phyloP scores from a whole-genome alignment of 768 basidiomycete species.

The Candolleomyces eurysporus region DNA sequence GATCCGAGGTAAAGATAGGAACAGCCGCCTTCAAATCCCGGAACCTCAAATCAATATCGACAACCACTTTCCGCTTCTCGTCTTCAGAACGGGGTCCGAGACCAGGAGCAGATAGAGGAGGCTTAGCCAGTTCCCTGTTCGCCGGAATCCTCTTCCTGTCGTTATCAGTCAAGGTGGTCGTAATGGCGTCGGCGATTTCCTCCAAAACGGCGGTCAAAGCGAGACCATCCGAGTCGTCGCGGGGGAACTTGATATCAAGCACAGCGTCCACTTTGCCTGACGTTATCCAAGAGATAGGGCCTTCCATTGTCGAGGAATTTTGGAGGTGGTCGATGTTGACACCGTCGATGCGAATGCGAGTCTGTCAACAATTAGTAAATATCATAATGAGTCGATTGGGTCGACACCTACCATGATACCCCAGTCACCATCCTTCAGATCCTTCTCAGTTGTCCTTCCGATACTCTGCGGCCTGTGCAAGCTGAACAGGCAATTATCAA shows the following conservation, averaged over 20 bases:
- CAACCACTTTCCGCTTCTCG: constrained; percentile 50
- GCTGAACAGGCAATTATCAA: constrained; percentile 97
- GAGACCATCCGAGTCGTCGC: constrained; percentile 63
- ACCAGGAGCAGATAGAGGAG: constrained; percentile 74
- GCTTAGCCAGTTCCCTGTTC: constrained; percentile 82
- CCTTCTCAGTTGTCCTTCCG: constrained; percentile 84
- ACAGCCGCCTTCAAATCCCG: constrained; percentile 94
- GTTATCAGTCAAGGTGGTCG: constrained; percentile 50
- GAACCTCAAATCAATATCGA: constrained; percentile 94
- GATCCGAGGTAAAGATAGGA: constrained; percentile 83
- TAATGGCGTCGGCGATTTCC: constrained; percentile 89
- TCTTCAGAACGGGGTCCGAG: constrained; percentile 31
- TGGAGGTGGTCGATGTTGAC: constrained; percentile 96
- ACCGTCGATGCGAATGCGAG: constrained; percentile 94
- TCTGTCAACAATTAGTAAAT: constrained; percentile 42
- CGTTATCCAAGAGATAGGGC: constrained; percentile 96
- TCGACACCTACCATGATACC: constrained; percentile 73
- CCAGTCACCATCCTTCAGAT: constrained; percentile 81
- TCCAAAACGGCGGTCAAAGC: constrained; percentile 79
- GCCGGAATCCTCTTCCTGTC: constrained; percentile 69
- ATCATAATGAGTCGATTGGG: neutral
- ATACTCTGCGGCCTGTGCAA: constrained; percentile 96
- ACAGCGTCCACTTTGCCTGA: constrained; percentile 97
- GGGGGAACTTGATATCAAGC: constrained; percentile 95
- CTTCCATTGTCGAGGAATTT: constrained; percentile 73